Evolutionary conservation across 2,329 filamentous ascomycete species (phyloP), one percentile per base, ranked within the genome.

Genomic region (Corniculantispora saksenae): DNA sequence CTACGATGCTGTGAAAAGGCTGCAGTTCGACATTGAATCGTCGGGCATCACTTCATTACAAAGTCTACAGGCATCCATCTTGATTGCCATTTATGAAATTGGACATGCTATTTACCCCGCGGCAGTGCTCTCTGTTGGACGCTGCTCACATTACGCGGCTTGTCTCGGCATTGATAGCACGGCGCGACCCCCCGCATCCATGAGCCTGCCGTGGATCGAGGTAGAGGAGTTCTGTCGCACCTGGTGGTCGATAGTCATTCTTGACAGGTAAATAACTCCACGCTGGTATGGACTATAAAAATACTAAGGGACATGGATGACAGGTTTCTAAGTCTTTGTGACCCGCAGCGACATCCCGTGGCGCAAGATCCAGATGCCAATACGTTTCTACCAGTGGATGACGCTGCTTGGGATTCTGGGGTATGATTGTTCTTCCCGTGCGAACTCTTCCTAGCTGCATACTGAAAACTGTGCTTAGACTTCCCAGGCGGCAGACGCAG

Each of bases 201-300:
- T 25, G n/a, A 29, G n/a, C 17, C 40, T 64, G 12, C 48, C 43
- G 32, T 65, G 56, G 58, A 55, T 38, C 21, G 59, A 67, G 19
- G 56, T 67, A 9, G 66, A 67, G 51, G 66, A 67, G 55, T 43
- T 45, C 12, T 54, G 66, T 25, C 63, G 66, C 27, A 54, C 63
- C 9, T 67, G 66, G 66, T 67, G 66, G 66, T 56, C 66, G 10
- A 65, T 65, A 25, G 21, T 63, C n/a, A 61, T 67, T 19, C 29
- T 67, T 17, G 66, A 67, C 54, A 61, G 66, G 66, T 67, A 43
- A 6, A 10, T 13, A 50, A 48, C 8, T 32, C 25, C 1, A 27
- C 54, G 4, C 32, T 32, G 32, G 12, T 23, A 13, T 7, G 15
- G 9, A 23, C 12, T 23, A 50, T 21, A 23, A 50, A 21, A 3